Evolutionary conservation across 2,329 filamentous ascomycete genomes (phyloP), one percentile per base, ranked within the genome.

Genomic region (Colletotrichum chrysophilum): DNA sequence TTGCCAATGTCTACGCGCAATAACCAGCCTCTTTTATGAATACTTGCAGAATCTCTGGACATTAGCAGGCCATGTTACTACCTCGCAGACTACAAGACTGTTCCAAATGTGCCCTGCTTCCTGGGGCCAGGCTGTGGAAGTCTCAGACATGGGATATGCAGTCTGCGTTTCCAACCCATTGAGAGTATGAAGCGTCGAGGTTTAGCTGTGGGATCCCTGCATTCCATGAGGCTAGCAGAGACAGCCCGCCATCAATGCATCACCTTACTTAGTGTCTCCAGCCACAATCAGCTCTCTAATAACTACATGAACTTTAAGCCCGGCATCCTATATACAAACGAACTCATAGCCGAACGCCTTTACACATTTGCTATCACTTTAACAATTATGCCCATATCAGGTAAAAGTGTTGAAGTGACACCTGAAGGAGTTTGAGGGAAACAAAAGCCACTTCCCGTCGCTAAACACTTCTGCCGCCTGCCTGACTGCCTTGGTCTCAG

Each of bases 261-360:
- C 18, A 18, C 9, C 38, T 43, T 43, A 7, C 13, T 13, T 36
- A 43, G 38, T 2, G 38, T 12, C 1, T 48, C 12, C 18, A 48
- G 38, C 38, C 38, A 9, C 38, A 48, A 48, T n/a, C 3, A 48
- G 0, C 38, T 48, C 38, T 48, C 38, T 2, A 9, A n/a, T 48
- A 4, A 1, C 14, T 1, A n/a, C 38, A 12, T 48, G 38, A n/a
- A 48, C 0, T n/a, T n/a, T 4, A n/a, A n/a, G 1, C 5, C 18
- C 38, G 38, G 18, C 38, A 5, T 48, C 9, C 18, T 12, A 4
- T 0, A n/a, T 1, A 5, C 18, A 1, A n/a, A 3, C 9, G 9
- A 48, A 43, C 38, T 18, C 18, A 12, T 4, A 48, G 0, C 18
- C 9, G 9, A n/a, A n/a, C 18, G 1, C 0, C n/a, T 48, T 0